Base-by-base conservation (phyloP, 2,329 filamentous ascomycete genomes). In the Cordyceps fumosorosea region DNA sequence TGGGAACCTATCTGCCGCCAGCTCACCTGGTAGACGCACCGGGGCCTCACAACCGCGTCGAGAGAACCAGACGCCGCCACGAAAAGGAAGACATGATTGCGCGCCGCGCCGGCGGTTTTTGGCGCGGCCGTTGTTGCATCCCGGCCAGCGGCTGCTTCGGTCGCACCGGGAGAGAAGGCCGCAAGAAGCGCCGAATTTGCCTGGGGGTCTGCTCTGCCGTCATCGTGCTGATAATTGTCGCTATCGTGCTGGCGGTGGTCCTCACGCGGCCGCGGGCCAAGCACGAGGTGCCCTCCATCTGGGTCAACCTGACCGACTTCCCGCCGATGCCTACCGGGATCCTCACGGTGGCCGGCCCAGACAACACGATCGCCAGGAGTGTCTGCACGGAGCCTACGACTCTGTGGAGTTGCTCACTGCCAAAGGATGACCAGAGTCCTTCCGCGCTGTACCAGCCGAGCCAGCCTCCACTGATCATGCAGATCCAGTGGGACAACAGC, bases 271-370 rank as follows among this genome's bases (percentile, higher is more conserved):
- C 65, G 14, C 67, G 69, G 20, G 40, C 63, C n/a, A 50, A 66
- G 11, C 48, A 66, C n/a, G 67, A 68, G 56, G 57, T 66, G 10
- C 74, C 75, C n/a, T 80, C 78, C 1, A 78, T 79, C 57, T 97
- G 91, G 89, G 80, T 96, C 62, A 96, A 96, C 70, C 73, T 96
- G 64, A 96, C 93, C 1, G 86, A 87, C 56, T 96, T 90, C 67
- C 93, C 93, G 20, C 89, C 92, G 0, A 90, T 97, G 69, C 91
- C 90, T 1, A 93, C 90, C 0, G 93, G 93, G 0, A 82, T 93
- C 20, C 81, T 90, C 64, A 96, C 91, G 0, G 82, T 97, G 18
- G 84, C 89, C 18, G 89, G 88, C 5, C 85, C 91, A 0, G 84
- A 90, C 67, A 86, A 89, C 56, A 82, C 83, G 0, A 76, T 81